Evolutionary conservation across 768 basidiomycete species (phyloP), one percentile per base, ranked within the genome.

Genomic region (Stropharia rugosoannulata): DNA sequence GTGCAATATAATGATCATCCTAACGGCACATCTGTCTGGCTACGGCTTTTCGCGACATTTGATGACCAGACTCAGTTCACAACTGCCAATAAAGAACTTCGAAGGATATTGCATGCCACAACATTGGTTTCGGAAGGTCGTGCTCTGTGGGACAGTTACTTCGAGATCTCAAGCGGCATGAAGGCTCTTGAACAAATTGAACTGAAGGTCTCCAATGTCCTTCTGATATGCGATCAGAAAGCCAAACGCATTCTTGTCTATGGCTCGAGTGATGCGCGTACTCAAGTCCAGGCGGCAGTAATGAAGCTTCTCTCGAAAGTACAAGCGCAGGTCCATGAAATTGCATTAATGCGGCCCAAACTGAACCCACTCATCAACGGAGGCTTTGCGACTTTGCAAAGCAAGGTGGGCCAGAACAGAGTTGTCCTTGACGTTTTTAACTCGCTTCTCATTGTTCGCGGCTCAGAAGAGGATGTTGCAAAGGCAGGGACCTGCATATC

Each of bases 61-160:
- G 68, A 68, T 13, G 69, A 76, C 27, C 60, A 65, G 4, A 62
- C 69, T 16, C 51, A 60, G 2, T 76, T 83, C 39, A 70, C 69
- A 1, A 56, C 64, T 4, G 60, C 70, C 6, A 80, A 80, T 60
- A 52, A 63, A 1, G 65, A 69, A 40, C 49, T 84, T 19, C 73
- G 77, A 37, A 22, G 43, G 0, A 59, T 80, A 12, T 47, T 83
- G 19, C 64, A 67, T 5, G 82, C 82, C 6, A 63, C 71, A 12
- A 55, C 75, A 12, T 53, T 79, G 32, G 59, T 59, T 12, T 66
- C 52, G 8, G 57, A 70, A 0, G 72, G 75, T 3, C 67, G 65
- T 0, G 56, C 57, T 18, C 55, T 77, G 3, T 84, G 83, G 82
- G 76, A 80, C 47, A 75, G 76, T 15, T 80, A 79, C 52, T 75